phyloP scores from a whole-genome alignment of 371 early-diverging fungal species.

The Nematocida major region DNA sequence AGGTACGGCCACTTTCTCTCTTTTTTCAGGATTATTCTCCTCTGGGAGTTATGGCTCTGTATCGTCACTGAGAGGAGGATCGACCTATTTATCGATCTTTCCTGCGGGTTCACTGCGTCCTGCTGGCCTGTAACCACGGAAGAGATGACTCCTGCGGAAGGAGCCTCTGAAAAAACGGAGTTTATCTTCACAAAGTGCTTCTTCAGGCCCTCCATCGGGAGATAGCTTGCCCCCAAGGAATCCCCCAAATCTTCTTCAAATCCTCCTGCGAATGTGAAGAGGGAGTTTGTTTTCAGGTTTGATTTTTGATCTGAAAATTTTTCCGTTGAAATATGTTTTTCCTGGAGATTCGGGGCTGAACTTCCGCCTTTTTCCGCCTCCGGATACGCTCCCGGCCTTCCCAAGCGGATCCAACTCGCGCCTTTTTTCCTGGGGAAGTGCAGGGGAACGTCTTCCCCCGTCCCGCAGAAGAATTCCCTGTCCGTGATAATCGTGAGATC shows the following conservation, averaged over 20 bases:
- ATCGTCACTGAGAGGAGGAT: constrained; percentile 36
- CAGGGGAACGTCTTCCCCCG: neutral
- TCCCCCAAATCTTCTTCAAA: constrained; percentile 5
- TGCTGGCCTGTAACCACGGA: neutral
- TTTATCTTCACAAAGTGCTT: constrained; percentile 42
- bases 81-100: neutral
- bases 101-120: neutral
- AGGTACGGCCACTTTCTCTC: constrained; percentile 39
- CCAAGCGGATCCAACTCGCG: constrained; percentile 29
- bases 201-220: constrained; percentile 48
- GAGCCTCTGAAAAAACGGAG: neutral
- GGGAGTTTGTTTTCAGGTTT: too few species aligned
- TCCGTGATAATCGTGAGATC: constrained; percentile 38
- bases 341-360: too few species aligned
- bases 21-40: constrained; percentile 24
- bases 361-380: too few species aligned
- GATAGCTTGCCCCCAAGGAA: constrained; percentile 25
- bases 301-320: too few species aligned
- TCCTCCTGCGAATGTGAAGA: neutral
- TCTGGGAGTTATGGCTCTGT: constrained; percentile 25
- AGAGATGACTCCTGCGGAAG: neutral
- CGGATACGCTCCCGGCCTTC: neutral
- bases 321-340: too few species aligned
- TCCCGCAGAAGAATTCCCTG: constrained; percentile 37
- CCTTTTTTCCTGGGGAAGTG: constrained; percentile 48